Evolutionary conservation across 805 yeast species (phyloP).

Genomic region (Saccharomycopsis capsularis): DNA sequence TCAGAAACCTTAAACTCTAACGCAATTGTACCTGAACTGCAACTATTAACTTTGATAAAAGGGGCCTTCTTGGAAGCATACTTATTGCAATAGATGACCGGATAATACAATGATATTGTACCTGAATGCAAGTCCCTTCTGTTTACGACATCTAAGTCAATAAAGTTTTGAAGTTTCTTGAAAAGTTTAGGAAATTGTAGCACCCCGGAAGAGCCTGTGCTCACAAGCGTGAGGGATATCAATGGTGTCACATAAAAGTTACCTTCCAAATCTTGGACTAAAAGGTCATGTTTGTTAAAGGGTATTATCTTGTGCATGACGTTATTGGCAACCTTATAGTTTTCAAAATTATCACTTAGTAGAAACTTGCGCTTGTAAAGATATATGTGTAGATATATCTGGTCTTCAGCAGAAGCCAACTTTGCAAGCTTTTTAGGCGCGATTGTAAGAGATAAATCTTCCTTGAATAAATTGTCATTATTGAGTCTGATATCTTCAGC

Average conservation of each 20-base stretch:
- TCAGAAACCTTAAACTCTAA: constrained; percentile 1
- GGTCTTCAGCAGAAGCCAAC: background rate
- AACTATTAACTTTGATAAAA: background rate
- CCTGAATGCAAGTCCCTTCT: constrained; percentile 15
- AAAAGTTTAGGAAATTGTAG: constrained; percentile 6
- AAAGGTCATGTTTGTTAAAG: constrained; percentile 2
- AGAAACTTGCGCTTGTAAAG: background rate
- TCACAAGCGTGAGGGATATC: constrained; percentile 5
- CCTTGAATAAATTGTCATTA: background rate
- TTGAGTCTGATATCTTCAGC: background rate
- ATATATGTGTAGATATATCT: constrained; percentile 5
- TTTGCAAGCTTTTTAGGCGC: background rate
- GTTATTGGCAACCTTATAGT: background rate
- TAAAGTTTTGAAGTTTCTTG: background rate
- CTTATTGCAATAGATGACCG: constrained; percentile 2
- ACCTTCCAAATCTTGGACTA: background rate
- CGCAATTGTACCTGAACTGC: background rate
- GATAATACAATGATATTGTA: constrained; percentile 14
- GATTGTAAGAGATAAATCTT: background rate
- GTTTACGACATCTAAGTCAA: constrained; percentile 2
- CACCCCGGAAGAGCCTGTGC: background rate
- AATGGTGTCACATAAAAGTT: background rate
- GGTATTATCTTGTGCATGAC: constrained; percentile 8
- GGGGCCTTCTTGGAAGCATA: background rate
- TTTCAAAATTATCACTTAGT: background rate